Evolutionary conservation across 176 grass and related monocot species (phyloP), one percentile per base, ranked within the genome.

Genomic region (Miscanthus lutarioriparius): DNA sequence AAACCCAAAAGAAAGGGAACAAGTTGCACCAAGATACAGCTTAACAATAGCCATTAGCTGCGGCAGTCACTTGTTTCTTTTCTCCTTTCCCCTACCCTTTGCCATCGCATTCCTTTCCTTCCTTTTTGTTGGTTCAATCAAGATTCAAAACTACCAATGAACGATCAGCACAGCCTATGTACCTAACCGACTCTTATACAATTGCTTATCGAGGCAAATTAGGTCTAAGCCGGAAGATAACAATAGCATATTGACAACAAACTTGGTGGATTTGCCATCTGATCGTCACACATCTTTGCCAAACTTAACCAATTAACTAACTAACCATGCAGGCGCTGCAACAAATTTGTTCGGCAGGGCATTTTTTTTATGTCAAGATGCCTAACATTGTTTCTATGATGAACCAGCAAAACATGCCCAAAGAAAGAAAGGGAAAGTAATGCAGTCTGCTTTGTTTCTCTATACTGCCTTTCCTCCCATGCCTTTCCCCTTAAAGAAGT

Each of bases 401-500:
- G 5, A 16, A 27, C 23, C n/a, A 27, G 4, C 59, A 7, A 45
- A 72, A 45, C 12, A 45, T 45, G 40, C 70, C 23, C 41, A 16
- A 74, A 79, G 3, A 72, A 49, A 56, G 33, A 3, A 58, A 58
- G 10, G 66, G 74, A 37, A 63, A 65, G 3, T 40, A 17, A 26
- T 47, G 9, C 53, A 89, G 40, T 65, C 68, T 40, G 40, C 78
- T 81, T 62, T 83, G 74, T 54, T 88, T 66, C 67, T 33, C 32
- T 23, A 27, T 45, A 22, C 19, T 71, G 20, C 16, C 28, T 39
- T 63, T 82, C 77, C 19, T 47, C 62, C 51, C 54, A 30, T 73
- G 51, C 69, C 64, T 84, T 91, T 84, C 69, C 75, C 73, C 22
- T 13, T 84, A 91, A 91, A 85, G 72, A 81, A 82, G 16, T 14